These are phyloP conservation scores for Fusarium falciforme DNA, from an alignment of 2,329 filamentous ascomycete species.

Conservation along the genomic window DNA sequence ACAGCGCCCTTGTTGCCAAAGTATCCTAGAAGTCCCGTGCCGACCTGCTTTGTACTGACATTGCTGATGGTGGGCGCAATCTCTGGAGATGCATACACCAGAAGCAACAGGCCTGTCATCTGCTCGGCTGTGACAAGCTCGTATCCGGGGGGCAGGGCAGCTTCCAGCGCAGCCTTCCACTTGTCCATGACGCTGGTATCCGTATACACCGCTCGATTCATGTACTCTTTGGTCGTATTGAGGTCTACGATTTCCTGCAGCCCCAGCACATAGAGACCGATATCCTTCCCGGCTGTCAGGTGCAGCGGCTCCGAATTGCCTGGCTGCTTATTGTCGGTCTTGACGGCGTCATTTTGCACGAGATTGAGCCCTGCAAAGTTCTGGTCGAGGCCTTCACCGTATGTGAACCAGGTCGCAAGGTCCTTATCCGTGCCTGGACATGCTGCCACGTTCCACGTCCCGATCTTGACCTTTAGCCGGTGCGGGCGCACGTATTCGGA, in stretches of 20 bases:
- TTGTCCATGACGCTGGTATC: conserved; percentile 78
- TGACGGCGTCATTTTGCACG: conserved; percentile 52
- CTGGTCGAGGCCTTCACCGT: conserved; percentile 76
- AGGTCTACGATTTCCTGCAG: conserved; percentile 94
- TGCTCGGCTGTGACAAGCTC: conserved; percentile 83
- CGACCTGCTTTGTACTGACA: conserved; percentile 84
- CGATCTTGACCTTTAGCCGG: conserved; percentile 86
- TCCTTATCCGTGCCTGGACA: conserved; percentile 89
- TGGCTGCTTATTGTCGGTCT: conserved; percentile 49
- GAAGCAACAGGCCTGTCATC: conserved; percentile 83
- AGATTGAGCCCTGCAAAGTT: conserved; percentile 67
- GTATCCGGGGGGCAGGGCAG: conserved; percentile 82
- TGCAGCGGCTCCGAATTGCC: conserved; percentile 49
- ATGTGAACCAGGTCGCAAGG: conserved; percentile 87
- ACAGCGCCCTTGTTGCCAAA: conserved; percentile 97
- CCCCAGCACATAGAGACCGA: conserved; percentile 90
- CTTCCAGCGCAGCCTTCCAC: conserved; percentile 83
- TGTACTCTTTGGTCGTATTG: conserved; percentile 80
- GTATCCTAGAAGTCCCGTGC: conserved; percentile 91
- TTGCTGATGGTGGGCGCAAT: conserved; percentile 81
- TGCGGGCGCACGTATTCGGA: conserved; percentile 82
- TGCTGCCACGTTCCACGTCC: conserved; percentile 94
- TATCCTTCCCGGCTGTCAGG: conserved; percentile 71
- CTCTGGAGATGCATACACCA: conserved; percentile 86
- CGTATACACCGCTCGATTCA: conserved; percentile 73